phyloP scores from a whole-genome alignment of 2,329 filamentous ascomycete genomes.

The Xylaria sp. region DNA sequence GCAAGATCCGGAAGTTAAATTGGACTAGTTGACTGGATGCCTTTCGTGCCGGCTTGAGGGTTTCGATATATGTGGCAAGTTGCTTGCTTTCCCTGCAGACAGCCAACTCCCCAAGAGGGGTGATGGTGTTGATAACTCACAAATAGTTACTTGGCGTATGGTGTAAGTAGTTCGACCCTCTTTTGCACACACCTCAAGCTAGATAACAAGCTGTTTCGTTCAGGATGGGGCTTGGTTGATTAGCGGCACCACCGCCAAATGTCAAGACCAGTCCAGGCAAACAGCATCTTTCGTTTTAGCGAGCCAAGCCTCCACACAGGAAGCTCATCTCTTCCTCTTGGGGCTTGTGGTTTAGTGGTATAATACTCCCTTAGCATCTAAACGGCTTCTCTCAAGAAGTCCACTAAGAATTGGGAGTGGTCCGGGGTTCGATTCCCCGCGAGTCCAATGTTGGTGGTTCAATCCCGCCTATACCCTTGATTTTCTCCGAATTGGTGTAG shows the following conservation, averaged over 20 bases:
- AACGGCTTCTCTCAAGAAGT: neutral
- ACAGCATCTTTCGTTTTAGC: slow-evolving; percentile 19
- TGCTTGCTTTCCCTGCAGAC: slow-evolving; percentile 16
- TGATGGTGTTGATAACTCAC: slow-evolving; percentile 3
- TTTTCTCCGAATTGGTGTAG: slow-evolving; percentile 50
- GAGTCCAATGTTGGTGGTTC: slow-evolving; percentile 37
- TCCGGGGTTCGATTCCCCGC: slow-evolving; percentile 44
- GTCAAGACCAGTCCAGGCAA: neutral
- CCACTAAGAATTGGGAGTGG: slow-evolving; percentile 36
- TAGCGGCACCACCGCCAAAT: slow-evolving; percentile 26
- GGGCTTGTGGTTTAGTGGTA: slow-evolving; percentile 39
- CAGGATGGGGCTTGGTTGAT: neutral
- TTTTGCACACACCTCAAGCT: slow-evolving; percentile 6
- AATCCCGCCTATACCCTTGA: slow-evolving; percentile 27
- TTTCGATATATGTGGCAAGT: slow-evolving; percentile 4
- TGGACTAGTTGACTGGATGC: slow-evolving; percentile 6
- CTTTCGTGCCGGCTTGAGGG: neutral
- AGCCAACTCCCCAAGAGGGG: slow-evolving; percentile 15
- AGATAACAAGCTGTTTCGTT: slow-evolving; percentile 5
- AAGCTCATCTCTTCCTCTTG: slow-evolving; percentile 21
- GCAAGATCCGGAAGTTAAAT: slow-evolving; percentile 24
- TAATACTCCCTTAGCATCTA: slow-evolving; percentile 36
- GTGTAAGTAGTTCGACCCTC: neutral
- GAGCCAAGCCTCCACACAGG: slow-evolving; percentile 12
- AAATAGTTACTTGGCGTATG: neutral